Evolutionary conservation across 441 rosid species (phyloP).

Genomic region (Cnidoscolus chayamansa): DNA sequence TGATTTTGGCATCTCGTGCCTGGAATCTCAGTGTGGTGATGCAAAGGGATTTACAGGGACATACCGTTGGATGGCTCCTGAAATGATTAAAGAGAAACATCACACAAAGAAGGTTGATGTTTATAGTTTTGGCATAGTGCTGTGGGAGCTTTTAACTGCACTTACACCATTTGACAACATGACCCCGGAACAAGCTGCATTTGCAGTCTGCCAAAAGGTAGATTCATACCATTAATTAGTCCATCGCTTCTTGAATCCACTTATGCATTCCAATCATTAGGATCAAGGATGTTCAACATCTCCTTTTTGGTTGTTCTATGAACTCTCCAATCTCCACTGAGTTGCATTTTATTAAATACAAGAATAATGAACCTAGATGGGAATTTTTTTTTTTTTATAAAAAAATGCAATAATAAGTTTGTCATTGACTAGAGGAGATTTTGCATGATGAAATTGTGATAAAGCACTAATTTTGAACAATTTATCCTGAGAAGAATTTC

Average conservation of each 20-base stretch:
- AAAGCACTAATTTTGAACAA: not conserved
- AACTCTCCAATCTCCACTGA: not conserved
- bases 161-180: slow-evolving; percentile 67
- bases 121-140: slow-evolving; percentile 74
- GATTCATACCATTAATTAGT: slow-evolving; percentile 10
- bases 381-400: not conserved
- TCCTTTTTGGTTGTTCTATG: not conserved
- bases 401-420: not conserved
- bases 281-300: not conserved
- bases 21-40: slow-evolving; percentile 65
- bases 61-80: slow-evolving; percentile 89
- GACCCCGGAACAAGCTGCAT: slow-evolving; percentile 87
- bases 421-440: not conserved
- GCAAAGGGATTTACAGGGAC: slow-evolving; percentile 77
- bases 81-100: slow-evolving; percentile 70
- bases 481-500: not conserved
- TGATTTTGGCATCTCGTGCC: slow-evolving; percentile 77
- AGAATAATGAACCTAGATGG: not conserved
- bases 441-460: slow-evolving; percentile 1
- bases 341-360: slow-evolving; percentile 4
- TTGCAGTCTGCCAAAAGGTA: slow-evolving; percentile 85
- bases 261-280: not conserved
- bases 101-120: slow-evolving; percentile 81
- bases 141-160: slow-evolving; percentile 79
- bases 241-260: not conserved